Conservation (phyloP, 441 rosid genomes). For the Corymbia calophylla region DNA sequence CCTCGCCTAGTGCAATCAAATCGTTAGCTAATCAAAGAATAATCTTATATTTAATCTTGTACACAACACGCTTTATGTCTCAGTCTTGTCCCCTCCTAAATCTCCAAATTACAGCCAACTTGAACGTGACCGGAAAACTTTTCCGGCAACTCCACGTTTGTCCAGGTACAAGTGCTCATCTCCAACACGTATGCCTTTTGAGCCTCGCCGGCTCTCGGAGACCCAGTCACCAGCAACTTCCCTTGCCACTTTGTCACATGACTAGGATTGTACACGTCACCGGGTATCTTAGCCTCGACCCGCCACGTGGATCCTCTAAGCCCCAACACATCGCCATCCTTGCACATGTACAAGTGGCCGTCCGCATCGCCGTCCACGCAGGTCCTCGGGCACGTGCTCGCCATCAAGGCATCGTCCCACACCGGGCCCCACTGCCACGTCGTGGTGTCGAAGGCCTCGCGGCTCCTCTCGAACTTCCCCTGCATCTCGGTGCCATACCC, state of each 20-base stretch:
- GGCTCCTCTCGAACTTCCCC: not conserved
- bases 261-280: slow-evolving; percentile 22
- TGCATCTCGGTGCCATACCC: slow-evolving; percentile 35
- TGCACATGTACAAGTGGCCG: slow-evolving; percentile 24
- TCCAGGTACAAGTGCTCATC: slow-evolving; percentile 30
- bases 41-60: not conserved
- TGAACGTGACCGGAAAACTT: slow-evolving; percentile 43
- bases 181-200: slow-evolving; percentile 28
- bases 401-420: slow-evolving; percentile 14
- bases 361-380: slow-evolving; percentile 10
- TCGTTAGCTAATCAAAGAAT: not conserved
- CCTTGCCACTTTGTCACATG: slow-evolving; percentile 27
- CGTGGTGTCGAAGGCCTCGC: not conserved
- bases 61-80: not conserved
- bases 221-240: slow-evolving; percentile 48
- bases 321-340: slow-evolving; percentile 20
- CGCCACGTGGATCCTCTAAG: slow-evolving; percentile 27
- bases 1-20: not conserved
- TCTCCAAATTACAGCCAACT: slow-evolving; percentile 42
- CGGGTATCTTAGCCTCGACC: slow-evolving; percentile 28
- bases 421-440: slow-evolving; percentile 38
- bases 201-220: slow-evolving; percentile 20
- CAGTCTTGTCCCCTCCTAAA: slow-evolving; percentile 3
- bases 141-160: slow-evolving; percentile 12
- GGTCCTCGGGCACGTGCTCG: slow-evolving; percentile 19